phyloP scores from a whole-genome alignment of 257 asterid genomes.

The Solanum virginianum region DNA sequence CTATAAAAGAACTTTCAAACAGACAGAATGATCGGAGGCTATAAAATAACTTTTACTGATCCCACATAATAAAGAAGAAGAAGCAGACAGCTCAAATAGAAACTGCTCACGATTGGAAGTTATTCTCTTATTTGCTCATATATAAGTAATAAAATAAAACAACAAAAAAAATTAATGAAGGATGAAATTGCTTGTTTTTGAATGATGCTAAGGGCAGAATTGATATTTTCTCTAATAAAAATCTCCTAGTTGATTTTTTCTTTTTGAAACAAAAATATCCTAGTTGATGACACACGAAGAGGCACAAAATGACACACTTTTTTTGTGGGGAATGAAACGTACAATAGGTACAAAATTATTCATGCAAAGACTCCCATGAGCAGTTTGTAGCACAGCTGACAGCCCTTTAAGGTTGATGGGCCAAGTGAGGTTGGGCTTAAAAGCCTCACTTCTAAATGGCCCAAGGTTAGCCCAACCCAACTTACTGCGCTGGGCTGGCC shows the following conservation, averaged over 20 bases:
- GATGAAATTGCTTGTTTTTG: neutral
- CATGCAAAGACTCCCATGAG: neutral
- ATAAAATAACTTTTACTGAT: too few species aligned
- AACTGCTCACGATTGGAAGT: too few species aligned
- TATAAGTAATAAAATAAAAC: too few species aligned
- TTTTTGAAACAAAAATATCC: neutral
- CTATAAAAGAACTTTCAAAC: too few species aligned
- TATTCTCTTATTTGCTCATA: too few species aligned
- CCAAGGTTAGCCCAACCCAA: neutral
- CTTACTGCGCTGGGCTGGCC: neutral
- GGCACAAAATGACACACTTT: neutral
- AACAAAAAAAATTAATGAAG: neutral
- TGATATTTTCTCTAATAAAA: too few species aligned
- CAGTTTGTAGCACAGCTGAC: neutral
- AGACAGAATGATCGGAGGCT: too few species aligned
- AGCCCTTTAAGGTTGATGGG: neutral
- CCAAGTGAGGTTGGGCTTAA: neutral
- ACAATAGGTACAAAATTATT: neutral
- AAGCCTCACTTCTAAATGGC: neutral
- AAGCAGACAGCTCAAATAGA: too few species aligned
- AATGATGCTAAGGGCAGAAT: neutral
- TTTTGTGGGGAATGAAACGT: neutral
- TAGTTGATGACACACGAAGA: neutral
- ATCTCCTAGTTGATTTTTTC: too few species aligned
- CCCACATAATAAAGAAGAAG: too few species aligned